Evolutionary conservation across 1,139 yeast genomes (phyloP).

Genomic region (Debaryomycetaceae sp.): DNA sequence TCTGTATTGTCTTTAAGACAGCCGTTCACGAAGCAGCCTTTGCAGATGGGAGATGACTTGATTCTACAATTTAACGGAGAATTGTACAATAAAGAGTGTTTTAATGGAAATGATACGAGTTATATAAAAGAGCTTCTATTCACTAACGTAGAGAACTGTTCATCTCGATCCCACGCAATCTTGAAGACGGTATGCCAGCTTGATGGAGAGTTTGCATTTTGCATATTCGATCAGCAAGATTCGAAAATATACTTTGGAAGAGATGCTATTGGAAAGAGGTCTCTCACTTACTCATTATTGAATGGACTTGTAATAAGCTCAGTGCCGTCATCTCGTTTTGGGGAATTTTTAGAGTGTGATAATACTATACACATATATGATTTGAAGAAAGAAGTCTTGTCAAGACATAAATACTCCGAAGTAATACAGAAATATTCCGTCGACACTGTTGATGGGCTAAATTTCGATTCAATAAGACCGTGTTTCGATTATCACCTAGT

Average conservation of each 20-base stretch:
- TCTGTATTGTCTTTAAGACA: conserved; percentile 76
- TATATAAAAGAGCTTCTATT: conserved; percentile 22
- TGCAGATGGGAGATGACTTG: conserved; percentile 21
- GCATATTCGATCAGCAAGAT: conserved; percentile 38
- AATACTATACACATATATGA: conserved; percentile 48
- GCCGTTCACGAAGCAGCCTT: conserved; percentile 77
- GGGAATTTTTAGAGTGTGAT: conserved; percentile 50
- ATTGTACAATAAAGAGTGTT: conserved; percentile 59
- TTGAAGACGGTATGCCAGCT: conserved; percentile 35
- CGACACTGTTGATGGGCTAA: neutral
- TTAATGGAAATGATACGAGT: conserved; percentile 32
- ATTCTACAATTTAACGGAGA: conserved; percentile 84
- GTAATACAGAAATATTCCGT: neutral
- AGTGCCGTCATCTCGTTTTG: conserved; percentile 26
- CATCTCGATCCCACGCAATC: conserved; percentile 23
- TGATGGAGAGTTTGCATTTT: conserved; percentile 82
- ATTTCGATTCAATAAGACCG: neutral
- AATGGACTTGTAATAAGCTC: conserved; percentile 48
- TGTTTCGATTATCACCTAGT: neutral
- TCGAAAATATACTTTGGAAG: conserved; percentile 69
- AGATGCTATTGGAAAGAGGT: conserved; percentile 78
- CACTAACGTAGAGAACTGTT: conserved; percentile 7
- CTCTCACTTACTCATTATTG: conserved; percentile 49
- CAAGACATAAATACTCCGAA: neutral
- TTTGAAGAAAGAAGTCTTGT: conserved; percentile 7